Conservation (phyloP, 768 basidiomycete genomes). For the Amanita phalloides region DNA sequence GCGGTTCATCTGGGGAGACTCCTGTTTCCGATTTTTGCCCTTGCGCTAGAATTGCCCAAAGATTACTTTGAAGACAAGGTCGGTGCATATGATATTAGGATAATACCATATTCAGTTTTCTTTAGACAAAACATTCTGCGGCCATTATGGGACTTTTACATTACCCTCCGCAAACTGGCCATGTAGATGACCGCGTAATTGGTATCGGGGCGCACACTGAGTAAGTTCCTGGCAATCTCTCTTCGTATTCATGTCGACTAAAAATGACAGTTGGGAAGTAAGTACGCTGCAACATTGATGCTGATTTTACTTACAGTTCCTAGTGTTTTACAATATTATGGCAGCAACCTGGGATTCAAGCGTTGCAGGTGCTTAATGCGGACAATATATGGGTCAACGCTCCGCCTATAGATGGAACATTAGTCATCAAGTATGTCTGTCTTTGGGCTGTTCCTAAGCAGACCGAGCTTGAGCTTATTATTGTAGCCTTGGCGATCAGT, state of each 20-base stretch:
- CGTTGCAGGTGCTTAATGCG: constrained; percentile 74
- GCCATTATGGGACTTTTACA: constrained; percentile 74
- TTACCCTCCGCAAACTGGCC: constrained; percentile 64
- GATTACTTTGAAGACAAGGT: constrained; percentile 80
- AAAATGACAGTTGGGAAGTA: constrained; percentile 29
- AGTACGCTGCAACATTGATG: not conserved
- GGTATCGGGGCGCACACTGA: constrained; percentile 82
- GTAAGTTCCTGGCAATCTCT: constrained; percentile 24
- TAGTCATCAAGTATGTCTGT: constrained; percentile 70
- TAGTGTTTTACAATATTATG: constrained; percentile 85
- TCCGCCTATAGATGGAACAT: constrained; percentile 64
- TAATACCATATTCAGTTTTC: not conserved
- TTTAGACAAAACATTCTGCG: constrained; percentile 64
- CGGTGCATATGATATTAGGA: not conserved
- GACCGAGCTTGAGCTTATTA: not conserved
- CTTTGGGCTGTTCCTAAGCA: not conserved
- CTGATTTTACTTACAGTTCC: not conserved
- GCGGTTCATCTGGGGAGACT: constrained; percentile 37
- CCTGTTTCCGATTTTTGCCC: constrained; percentile 79
- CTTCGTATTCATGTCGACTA: not conserved
- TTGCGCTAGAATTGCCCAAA: constrained; percentile 65
- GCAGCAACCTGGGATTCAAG: constrained; percentile 65
- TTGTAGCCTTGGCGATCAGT: constrained; percentile 69
- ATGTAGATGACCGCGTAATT: constrained; percentile 53
- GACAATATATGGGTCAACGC: constrained; percentile 76